Evolutionary conservation across 345 rosid genomes (phyloP).

Genomic region (Hibiscus trionum): DNA sequence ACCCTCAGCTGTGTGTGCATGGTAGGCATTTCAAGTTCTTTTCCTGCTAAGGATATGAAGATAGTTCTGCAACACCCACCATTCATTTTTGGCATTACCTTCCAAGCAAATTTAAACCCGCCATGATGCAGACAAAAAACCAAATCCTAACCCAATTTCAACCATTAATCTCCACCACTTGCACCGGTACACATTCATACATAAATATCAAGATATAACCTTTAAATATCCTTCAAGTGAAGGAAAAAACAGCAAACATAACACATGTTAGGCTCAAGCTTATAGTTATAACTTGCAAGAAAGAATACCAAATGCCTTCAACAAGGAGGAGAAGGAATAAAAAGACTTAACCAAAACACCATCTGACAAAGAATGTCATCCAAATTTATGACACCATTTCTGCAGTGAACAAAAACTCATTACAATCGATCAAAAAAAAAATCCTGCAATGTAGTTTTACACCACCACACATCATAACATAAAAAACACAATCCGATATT

Average conservation of each 20-base stretch:
- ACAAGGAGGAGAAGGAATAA: neutral
- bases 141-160: neutral
- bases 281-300: no score
- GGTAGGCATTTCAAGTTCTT: neutral
- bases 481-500: neutral
- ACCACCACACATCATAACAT: neutral
- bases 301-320: no score
- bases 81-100: neutral
- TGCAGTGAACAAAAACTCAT: neutral
- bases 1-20: neutral
- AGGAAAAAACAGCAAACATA: no score
- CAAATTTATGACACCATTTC: neutral
- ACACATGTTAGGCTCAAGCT: no score
- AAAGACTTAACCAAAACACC: neutral
- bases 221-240: no score
- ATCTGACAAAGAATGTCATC: neutral
- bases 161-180: neutral
- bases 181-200: neutral
- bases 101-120: neutral
- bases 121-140: neutral
- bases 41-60: neutral
- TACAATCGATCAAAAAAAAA: neutral
- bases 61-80: neutral
- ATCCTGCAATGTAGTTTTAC: neutral
- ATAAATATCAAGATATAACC: neutral